Evolutionary conservation across 129 eudicot genomes (phyloP).

Genomic region (Centella asiatica): DNA sequence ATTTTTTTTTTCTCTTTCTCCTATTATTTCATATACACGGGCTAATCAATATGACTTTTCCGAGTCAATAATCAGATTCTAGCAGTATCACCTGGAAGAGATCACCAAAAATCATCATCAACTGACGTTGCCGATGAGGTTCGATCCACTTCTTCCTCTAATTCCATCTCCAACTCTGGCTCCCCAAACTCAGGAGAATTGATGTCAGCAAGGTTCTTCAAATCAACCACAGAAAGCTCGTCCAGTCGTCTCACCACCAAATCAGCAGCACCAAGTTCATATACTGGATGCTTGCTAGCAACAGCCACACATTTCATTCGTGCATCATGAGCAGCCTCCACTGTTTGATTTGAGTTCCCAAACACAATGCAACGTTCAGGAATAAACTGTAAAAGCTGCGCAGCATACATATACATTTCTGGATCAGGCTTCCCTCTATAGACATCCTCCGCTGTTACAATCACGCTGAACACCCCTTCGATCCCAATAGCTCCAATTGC

Average conservation of each 20-base stretch:
- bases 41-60: constrained; percentile 15
- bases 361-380: constrained; percentile 94
- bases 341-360: constrained; percentile 85
- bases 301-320: constrained; percentile 92
- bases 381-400: constrained; percentile 57
- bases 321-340: constrained; percentile 97
- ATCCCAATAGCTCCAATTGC: constrained; percentile 65
- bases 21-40: constrained; percentile 34
- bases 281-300: constrained; percentile 83
- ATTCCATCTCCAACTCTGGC: constrained; percentile 75
- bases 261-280: constrained; percentile 95
- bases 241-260: constrained; percentile 68
- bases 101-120: constrained; percentile 73
- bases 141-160: constrained; percentile 38
- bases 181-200: constrained; percentile 58
- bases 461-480: constrained; percentile 59
- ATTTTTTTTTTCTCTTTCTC: constrained; percentile 7
- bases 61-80: constrained; percentile 27
- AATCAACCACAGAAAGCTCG: constrained; percentile 75
- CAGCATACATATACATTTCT: constrained; percentile 86
- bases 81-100: constrained; percentile 29
- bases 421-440: constrained; percentile 96
- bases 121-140: constrained; percentile 32
- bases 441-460: constrained; percentile 89
- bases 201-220: constrained; percentile 78